Base-by-base conservation (phyloP, 768 basidiomycete species). In the Tephrocybe sp. region DNA sequence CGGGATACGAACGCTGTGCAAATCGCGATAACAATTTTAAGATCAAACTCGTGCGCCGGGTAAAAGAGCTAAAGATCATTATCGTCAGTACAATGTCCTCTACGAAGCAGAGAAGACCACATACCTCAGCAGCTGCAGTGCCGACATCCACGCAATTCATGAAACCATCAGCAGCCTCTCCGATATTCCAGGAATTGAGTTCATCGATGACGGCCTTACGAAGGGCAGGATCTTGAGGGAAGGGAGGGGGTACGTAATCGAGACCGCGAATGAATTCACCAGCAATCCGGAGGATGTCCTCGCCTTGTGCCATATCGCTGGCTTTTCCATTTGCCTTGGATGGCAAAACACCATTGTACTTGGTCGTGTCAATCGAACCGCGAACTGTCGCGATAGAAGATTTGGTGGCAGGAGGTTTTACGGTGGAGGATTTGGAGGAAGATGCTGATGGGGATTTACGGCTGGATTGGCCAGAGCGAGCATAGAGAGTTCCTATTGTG, bases 1-100 rank as follows among this genome's bases (percentile, higher is more conserved):
- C 17, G 7, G 8, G 2, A 13, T 45, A 52, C 51, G 4, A 16
- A 52, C 51, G 45, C 45, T 17, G 51, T 47, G 45, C 45, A 47
- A 9, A 52, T 35, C 1, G 51, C 45, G 16, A 52, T 52, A 5
- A 52, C 26, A 35, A 52, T 47, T 45, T 52, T 52, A 34, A 52
- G 51, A 6, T 47, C 45, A 20, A 52, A 52, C 16, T 52, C 45
- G n/a, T 52, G 51, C 1, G 51, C 32, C 4, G 51, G 51, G n/a
- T 52, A 52, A 23, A 47, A 52, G 32, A 52, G 51, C 51, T 52
- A 26, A 17, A 16, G 3, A 38, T n/a, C 45, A 34, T 39, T 19
- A 16, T 20, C n/a, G 43, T 45, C 30, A 32, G 43, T 14, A 17
- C 23, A 20, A 6, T 19, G n/a, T 9, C 11, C 19, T 42, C 9